Percentiles rank a stretch among this genome's conserved stretches.
These are phyloP conservation scores for Takakia lepidozioides DNA, from an alignment of 225 moss, liverwort and hornwort species.

Conservation along the genomic window DNA sequence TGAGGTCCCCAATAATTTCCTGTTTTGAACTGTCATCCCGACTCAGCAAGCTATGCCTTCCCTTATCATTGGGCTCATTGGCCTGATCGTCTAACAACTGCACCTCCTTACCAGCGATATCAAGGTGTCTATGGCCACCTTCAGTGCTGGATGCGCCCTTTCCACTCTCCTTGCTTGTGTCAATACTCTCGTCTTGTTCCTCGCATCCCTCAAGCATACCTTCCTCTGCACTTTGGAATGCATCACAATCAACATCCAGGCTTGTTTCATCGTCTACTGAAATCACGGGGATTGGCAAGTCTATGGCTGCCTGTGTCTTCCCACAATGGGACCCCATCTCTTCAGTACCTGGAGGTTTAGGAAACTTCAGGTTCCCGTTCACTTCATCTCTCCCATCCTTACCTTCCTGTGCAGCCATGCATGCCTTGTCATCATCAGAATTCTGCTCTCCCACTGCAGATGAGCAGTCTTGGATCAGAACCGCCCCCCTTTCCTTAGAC, in stretches of 20 bases:
- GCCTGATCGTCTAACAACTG: slow-evolving; percentile 20
- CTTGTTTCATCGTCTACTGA: slow-evolving; percentile 15
- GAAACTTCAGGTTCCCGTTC: slow-evolving; percentile 34
- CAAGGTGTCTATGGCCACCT: slow-evolving; percentile 49
- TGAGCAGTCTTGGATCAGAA: background rate
- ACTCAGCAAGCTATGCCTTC: slow-evolving; percentile 51
- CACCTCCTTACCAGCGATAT: slow-evolving; percentile 29
- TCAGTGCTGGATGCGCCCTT: slow-evolving; percentile 11
- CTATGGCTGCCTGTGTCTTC: slow-evolving; percentile 27
- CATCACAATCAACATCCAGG: slow-evolving; percentile 34
- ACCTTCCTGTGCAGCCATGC: background rate
- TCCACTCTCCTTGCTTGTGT: slow-evolving; percentile 21
- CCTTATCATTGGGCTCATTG: slow-evolving; percentile 9
- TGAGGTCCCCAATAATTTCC: slow-evolving; percentile 58
- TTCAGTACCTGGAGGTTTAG: background rate
- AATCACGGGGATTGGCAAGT: slow-evolving; percentile 34
- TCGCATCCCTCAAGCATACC: too few species aligned
- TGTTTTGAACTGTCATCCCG: slow-evolving; percentile 95
- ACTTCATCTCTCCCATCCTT: slow-evolving; percentile 34
- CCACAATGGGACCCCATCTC: slow-evolving; percentile 23
- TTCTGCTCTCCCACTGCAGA: slow-evolving; percentile 30
- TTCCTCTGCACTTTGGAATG: slow-evolving; percentile 50
- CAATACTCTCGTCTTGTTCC: slow-evolving; percentile 34
- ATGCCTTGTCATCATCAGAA: slow-evolving; percentile 31
- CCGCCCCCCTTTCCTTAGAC: slow-evolving; percentile 9